Evolutionary conservation across 306 rosid genomes (phyloP), one percentile per base, ranked within the genome.

Genomic region (Lablab purpureus): DNA sequence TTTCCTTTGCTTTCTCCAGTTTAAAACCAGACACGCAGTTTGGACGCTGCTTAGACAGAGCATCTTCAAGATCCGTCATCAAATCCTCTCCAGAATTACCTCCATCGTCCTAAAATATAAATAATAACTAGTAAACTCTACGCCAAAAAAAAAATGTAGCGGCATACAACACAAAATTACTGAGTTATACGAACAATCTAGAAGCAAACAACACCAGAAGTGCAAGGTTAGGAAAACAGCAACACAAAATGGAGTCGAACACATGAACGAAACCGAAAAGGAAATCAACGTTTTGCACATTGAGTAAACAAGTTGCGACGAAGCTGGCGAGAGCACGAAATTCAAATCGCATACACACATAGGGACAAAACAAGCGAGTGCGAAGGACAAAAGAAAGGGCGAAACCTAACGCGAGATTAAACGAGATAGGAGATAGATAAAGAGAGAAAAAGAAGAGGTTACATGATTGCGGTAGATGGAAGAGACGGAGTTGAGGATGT

Each of bases 401-500:
- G 17, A 43, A 67, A 37, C 22, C 32, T 18, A 37, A 36, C 51
- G 8, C 46, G 46, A 7, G 64, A 58, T 28, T 4, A 62, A 60
- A 75, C 14, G 11, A 73, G 65, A 65, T 50, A 6, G 10, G 30
- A 0, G 6, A 64, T 41, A 45, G 51, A 78, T 10, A 78, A 10
- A 8, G 21, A 65, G 70, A 45, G 74, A 30, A 0, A 17, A 12
- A 54, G 45, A 81, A 83, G 21, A 37, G 84, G 7, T 71, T 74
- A 83, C 36, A 10, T 41, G 41, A 25, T 14, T 18, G 71, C 67
- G 56, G 49, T 85, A 93, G 83, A 96, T 90, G 37, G 93, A 87
- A 41, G 97, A 91, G 52, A 96, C 98, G 84, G 93, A 79, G 79
- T 81, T 67, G 78, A 90, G 79, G 49, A 96, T 90, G 59, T 93